Base-by-base conservation (phyloP, 768 basidiomycete genomes). In the Pleurotus ostreatus region DNA sequence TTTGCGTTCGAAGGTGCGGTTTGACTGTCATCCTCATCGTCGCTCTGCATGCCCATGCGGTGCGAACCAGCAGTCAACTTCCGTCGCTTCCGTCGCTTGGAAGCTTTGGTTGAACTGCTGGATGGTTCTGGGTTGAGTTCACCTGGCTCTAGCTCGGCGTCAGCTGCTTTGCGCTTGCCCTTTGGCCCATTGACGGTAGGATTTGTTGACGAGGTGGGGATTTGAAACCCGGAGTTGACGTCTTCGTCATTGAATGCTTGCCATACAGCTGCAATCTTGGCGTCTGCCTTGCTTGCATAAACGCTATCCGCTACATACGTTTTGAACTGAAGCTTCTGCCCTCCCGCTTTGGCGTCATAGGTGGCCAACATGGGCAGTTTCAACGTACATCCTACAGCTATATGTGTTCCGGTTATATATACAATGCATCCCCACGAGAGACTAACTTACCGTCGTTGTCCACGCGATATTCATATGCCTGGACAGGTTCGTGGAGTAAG, bases 271-370 rank as follows among this genome's bases (percentile, higher is more conserved):
- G 82, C 85, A 13, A 75, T 70, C 65, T 79, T 86, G 4, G 87
- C 87, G 59, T 89, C 87, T 13, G 72, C 71, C 61, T 83, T 84
- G 25, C 70, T 78, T 41, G 78, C 73, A 64, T 85, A 87, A 56
- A 81, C 75, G 7, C 71, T 65, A 5, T 76, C 68, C 6, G 79
- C 79, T 0, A 67, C 65, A 64, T 80, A 34, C 9, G 30, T 34
- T 34, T 11, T 34, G 30, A 34, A 89, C 51, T 66, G 67, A 30
- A 72, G 73, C n/a, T 68, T 60, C 51, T 79, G 72, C 1, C 69
- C 72, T 18, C 49, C 1, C 71, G 61, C 39, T 74, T 69, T 26
- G 84, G 65, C 1, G 65, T 68, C 30, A 11, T 34, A 11, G 9
- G 30, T 34, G 30, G 9, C 30, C 30, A 34, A 11, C 9, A 34